These are phyloP conservation scores for Patellifolia procumbens DNA, from an alignment of 179 eudicot genomes.

Conservation along the genomic window DNA sequence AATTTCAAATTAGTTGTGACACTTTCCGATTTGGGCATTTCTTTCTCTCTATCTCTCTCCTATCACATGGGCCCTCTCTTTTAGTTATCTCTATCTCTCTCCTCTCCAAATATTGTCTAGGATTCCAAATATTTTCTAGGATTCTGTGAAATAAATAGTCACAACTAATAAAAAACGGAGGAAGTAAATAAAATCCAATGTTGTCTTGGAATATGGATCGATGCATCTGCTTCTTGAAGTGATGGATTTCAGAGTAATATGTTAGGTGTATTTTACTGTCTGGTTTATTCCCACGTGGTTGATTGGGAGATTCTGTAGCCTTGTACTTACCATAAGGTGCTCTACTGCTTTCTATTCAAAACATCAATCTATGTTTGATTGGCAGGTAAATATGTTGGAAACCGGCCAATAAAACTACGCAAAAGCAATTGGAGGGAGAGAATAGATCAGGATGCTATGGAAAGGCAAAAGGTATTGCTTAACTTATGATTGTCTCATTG, in stretches of 20 bases:
- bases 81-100: no score
- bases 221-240: not conserved
- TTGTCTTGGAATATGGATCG: not conserved
- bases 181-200: not conserved
- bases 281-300: not conserved
- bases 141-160: no score
- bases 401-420: constrained; percentile 87
- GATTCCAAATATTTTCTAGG: no score
- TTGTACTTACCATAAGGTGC: no score
- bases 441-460: constrained; percentile 76
- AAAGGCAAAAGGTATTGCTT: constrained; percentile 65
- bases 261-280: not conserved
- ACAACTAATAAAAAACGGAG: no score
- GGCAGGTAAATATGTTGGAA: constrained; percentile 95
- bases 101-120: no score
- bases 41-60: no score
- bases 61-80: no score
- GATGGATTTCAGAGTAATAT: not conserved
- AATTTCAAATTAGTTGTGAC: no score
- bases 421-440: constrained; percentile 98
- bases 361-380: not conserved
- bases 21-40: no score
- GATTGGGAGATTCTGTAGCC: not conserved
- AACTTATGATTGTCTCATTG: not conserved
- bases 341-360: not conserved